These are phyloP conservation scores for Cladosporium austrohemisphaericum DNA, from an alignment of 2,329 filamentous ascomycete species.

Conservation along the genomic window DNA sequence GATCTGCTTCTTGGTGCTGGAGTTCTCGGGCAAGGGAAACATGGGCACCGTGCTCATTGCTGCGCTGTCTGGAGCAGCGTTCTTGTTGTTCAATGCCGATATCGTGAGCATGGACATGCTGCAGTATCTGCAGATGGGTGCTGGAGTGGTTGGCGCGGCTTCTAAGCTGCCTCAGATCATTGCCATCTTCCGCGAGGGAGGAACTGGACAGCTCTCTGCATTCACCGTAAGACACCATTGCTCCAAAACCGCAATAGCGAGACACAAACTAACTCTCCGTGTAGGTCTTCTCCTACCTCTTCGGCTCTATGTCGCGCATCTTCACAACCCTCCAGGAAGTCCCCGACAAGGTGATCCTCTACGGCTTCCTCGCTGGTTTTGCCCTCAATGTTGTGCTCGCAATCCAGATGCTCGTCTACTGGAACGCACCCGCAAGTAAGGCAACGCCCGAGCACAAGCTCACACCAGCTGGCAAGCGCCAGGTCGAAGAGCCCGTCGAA, in stretches of 20 bases:
- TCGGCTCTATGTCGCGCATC: slow-evolving; percentile 87
- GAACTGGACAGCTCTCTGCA: slow-evolving; percentile 91
- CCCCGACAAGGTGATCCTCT: slow-evolving; percentile 91
- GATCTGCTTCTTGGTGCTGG: slow-evolving; percentile 80
- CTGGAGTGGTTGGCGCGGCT: slow-evolving; percentile 75
- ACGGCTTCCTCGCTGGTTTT: slow-evolving; percentile 89
- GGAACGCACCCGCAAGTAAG: slow-evolving; percentile 61
- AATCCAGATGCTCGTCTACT: slow-evolving; percentile 91
- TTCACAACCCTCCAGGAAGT: slow-evolving; percentile 98
- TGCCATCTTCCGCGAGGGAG: slow-evolving; percentile 77
- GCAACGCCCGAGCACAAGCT: slow-evolving; percentile 37
- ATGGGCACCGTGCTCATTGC: slow-evolving; percentile 76
- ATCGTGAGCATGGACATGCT: slow-evolving; percentile 65
- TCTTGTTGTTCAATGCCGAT: slow-evolving; percentile 64
- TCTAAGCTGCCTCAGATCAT: slow-evolving; percentile 93
- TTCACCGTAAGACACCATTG: slow-evolving; percentile 68
- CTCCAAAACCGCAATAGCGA: slow-evolving; percentile 10
- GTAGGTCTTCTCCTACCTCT: slow-evolving; percentile 96
- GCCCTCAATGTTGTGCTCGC: slow-evolving; percentile 83
- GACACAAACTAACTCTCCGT: slow-evolving; percentile 9
- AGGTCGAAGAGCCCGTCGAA: slow-evolving; percentile 29
- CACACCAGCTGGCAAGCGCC: slow-evolving; percentile 36
- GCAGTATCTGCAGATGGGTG: slow-evolving; percentile 75
- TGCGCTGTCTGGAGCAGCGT: slow-evolving; percentile 64
- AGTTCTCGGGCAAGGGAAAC: slow-evolving; percentile 67